Percentiles rank a stretch among this genome's conserved stretches.
Conservation (phyloP, 192 early-diverging fungal species). For the Glomus cerebriforme region DNA sequence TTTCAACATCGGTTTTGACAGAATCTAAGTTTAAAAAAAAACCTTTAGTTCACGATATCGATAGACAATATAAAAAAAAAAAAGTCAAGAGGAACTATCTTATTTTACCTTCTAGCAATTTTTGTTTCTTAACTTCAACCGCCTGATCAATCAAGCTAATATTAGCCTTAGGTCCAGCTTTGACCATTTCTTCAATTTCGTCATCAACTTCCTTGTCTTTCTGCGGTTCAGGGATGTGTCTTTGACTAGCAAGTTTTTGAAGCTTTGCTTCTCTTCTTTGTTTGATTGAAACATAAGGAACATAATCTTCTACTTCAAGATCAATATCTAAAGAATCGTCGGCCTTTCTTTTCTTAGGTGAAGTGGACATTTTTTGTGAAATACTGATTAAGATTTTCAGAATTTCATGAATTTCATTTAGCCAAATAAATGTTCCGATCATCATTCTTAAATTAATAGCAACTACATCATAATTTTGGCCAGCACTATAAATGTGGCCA, state of each 20-base stretch:
- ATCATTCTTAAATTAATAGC: no score
- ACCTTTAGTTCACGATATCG: not conserved
- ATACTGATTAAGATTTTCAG: no score
- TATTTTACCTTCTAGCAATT: slow-evolving; percentile 51
- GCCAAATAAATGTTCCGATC: no score
- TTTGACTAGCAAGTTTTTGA: slow-evolving; percentile 42
- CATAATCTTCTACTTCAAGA: slow-evolving; percentile 58
- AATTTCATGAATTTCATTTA: no score
- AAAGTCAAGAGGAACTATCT: not conserved
- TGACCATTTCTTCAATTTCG: slow-evolving; percentile 45
- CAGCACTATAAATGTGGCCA: no score
- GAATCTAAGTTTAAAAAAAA: slow-evolving; percentile 4
- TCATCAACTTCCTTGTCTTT: slow-evolving; percentile 41
- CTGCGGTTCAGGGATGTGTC: slow-evolving; percentile 36
- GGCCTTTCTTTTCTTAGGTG: not conserved
- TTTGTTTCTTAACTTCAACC: slow-evolving; percentile 69
- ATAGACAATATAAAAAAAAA: not conserved
- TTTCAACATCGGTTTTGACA: slow-evolving; percentile 77
- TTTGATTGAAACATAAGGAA: slow-evolving; percentile 77
- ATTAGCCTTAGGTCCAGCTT: slow-evolving; percentile 62
- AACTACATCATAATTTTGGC: no score
- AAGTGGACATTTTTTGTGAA: slow-evolving; percentile 5
- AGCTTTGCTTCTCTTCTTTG: slow-evolving; percentile 63
- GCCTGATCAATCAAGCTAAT: slow-evolving; percentile 85
- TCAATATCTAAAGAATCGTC: not conserved